Evolutionary conservation across 805 yeast species (phyloP), one percentile per base, ranked within the genome.

Genomic region (Candida silvatica): DNA sequence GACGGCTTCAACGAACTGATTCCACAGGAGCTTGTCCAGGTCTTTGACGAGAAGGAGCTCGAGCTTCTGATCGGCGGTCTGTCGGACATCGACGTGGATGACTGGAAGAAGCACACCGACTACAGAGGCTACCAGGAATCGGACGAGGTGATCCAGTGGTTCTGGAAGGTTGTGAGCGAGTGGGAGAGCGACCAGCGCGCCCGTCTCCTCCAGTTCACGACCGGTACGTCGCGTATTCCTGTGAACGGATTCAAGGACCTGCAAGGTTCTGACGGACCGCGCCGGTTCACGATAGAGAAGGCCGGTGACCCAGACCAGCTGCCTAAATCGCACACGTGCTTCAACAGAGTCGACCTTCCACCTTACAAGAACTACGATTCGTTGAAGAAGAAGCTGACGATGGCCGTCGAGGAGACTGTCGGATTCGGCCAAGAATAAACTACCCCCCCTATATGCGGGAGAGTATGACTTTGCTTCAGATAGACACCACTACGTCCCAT

Each of bases 31-130:
- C 67, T 92, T 41, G 94, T 92, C 37, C 86, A 84, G 47, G 98
- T 92, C 29, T 92, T 92, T 57, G 98, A 92, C 62, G 98, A 92
- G 66, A 80, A 97, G 59, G 99, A 92, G 63, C 67, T 92, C 45
- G 99, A 92, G 67, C 67, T 92, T 56, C 73, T 92, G 55, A 92
- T 92, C 61, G 98, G 98, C 58, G 99, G 99, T 60, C 78, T 92
- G 54, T 92, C 97, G 2, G 98, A 92, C 52, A 90, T 92, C 51
- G 98, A 92, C 60, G 83, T 90, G 39, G 97, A 88, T 45, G 99
- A 92, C 66, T 92, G 99, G 99, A 92, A 87, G 65, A 88, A 86
- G 58, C 97, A 92, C 59, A 92, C 99, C 16, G 99, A 92, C 61
- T 92, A 92, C 64, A 77, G 98, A 65, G 98, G 98, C 4, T 92